phyloP scores from a whole-genome alignment of 352 stramenopile species.

The Phytopythium delawarense region DNA sequence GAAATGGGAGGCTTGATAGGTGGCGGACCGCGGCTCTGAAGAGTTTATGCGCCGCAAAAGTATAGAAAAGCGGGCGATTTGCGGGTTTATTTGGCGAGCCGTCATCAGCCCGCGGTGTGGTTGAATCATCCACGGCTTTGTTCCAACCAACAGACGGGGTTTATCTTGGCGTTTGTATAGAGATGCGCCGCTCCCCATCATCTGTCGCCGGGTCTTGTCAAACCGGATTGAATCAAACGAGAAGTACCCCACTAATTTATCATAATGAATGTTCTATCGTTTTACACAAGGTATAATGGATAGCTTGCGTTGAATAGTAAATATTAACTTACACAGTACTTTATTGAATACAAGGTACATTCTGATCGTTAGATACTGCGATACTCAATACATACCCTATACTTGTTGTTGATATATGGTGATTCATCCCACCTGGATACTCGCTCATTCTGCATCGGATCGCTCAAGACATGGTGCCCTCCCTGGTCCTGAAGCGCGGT shows the following conservation, averaged over 20 bases:
- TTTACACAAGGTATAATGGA: not conserved
- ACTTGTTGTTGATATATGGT: too few relatives aligned
- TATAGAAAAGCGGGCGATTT: not conserved
- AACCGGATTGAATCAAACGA: not conserved
- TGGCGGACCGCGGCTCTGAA: not conserved
- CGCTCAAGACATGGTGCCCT: too few relatives aligned
- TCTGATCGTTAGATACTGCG: too few relatives aligned
- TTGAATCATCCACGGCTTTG: not conserved
- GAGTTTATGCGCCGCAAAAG: not conserved
- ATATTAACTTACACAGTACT: too few relatives aligned
- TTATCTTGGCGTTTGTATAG: not conserved
- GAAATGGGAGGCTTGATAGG: not conserved
- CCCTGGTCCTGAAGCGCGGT: too few relatives aligned
- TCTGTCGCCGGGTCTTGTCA: not conserved
- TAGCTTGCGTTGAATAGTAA: too few relatives aligned
- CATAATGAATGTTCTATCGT: too few relatives aligned
- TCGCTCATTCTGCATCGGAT: too few relatives aligned
- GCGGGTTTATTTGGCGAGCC: not conserved
- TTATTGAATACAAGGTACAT: too few relatives aligned
- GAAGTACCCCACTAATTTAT: not conserved
- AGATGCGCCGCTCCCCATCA: not conserved
- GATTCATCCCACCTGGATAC: too few relatives aligned
- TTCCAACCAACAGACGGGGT: not conserved
- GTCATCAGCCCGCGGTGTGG: not conserved
- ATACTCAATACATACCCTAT: too few relatives aligned